Conservation (phyloP, 441 rosid species). For the Omphalea diandra region DNA sequence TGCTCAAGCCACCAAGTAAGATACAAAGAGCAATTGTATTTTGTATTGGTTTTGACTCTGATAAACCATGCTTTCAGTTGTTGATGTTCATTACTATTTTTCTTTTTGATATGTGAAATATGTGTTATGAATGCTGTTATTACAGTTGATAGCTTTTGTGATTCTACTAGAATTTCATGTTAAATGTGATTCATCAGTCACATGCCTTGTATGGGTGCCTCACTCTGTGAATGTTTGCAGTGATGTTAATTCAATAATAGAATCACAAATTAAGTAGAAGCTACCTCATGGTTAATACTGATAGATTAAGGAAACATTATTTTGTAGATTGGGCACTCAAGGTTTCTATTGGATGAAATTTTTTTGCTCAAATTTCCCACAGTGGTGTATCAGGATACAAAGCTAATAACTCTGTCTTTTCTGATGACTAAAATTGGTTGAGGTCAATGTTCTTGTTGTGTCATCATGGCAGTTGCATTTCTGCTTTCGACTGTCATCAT, state of each 20-base stretch:
- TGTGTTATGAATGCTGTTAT: conserved; percentile 9
- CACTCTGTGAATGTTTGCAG: neutral
- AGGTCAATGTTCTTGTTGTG: neutral
- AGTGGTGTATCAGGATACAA: neutral
- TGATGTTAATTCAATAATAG: neutral
- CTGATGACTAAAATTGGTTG: neutral
- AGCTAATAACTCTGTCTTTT: neutral
- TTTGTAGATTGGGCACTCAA: neutral
- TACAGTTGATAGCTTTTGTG: conserved; percentile 12
- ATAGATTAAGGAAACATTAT: conserved; percentile 3
- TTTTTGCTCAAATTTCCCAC: neutral
- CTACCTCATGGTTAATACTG: neutral
- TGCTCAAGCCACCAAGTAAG: conserved; percentile 42
- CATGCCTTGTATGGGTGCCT: neutral
- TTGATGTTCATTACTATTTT: conserved; percentile 10
- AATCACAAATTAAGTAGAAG: neutral
- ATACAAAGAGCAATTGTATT: conserved; percentile 3
- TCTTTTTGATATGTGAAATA: conserved; percentile 20
- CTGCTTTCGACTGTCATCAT: neutral
- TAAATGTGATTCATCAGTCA: conserved; percentile 12
- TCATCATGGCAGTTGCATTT: neutral
- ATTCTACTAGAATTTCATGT: conserved; percentile 2
- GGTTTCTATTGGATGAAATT: neutral
- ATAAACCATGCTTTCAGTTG: conserved; percentile 1
- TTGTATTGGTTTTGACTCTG: conserved; percentile 22